A percentile compares a stretch with the other conserved stretches of the same genome.
These are phyloP conservation scores for Copromyces sp. DNA, from an alignment of 495 filamentous ascomycete genomes.

Conservation along the genomic window DNA sequence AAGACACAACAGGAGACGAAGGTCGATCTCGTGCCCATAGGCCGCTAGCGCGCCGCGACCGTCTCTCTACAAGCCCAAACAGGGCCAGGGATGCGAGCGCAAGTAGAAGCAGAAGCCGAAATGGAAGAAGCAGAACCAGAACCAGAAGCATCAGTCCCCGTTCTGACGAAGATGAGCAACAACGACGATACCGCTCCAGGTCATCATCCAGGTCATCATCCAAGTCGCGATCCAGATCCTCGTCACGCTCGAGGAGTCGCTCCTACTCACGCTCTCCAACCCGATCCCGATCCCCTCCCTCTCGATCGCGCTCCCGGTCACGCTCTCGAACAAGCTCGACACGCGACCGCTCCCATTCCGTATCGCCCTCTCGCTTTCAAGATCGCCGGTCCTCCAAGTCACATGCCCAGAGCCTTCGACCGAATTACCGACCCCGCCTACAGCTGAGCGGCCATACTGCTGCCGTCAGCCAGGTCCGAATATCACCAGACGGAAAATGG, in stretches of 20 bases:
- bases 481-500: slow-evolving; percentile 81
- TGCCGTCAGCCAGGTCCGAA: slow-evolving; percentile 76
- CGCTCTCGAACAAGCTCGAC: slow-evolving; percentile 20
- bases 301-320: slow-evolving; percentile 17
- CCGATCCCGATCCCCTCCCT: slow-evolving; percentile 26
- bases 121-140: slow-evolving; percentile 4
- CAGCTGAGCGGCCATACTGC: slow-evolving; percentile 60
- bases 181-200: slow-evolving; percentile 25
- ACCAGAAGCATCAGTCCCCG: background rate
- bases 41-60: slow-evolving; percentile 32
- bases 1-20: background rate
- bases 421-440: slow-evolving; percentile 28
- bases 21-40: slow-evolving; percentile 11
- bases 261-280: slow-evolving; percentile 30
- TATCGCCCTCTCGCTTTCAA: slow-evolving; percentile 12
- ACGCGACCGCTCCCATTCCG: slow-evolving; percentile 7
- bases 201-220: slow-evolving; percentile 16
- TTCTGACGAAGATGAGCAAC: slow-evolving; percentile 12
- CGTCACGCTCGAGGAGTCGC: slow-evolving; percentile 14
- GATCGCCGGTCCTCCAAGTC: slow-evolving; percentile 3
- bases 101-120: slow-evolving; percentile 18
- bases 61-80: slow-evolving; percentile 21
- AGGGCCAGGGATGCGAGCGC: slow-evolving; percentile 6
- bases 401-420: slow-evolving; percentile 12
- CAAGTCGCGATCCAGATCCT: slow-evolving; percentile 15